Conservation (phyloP, 345 rosid genomes). For the Camelina neglecta region DNA sequence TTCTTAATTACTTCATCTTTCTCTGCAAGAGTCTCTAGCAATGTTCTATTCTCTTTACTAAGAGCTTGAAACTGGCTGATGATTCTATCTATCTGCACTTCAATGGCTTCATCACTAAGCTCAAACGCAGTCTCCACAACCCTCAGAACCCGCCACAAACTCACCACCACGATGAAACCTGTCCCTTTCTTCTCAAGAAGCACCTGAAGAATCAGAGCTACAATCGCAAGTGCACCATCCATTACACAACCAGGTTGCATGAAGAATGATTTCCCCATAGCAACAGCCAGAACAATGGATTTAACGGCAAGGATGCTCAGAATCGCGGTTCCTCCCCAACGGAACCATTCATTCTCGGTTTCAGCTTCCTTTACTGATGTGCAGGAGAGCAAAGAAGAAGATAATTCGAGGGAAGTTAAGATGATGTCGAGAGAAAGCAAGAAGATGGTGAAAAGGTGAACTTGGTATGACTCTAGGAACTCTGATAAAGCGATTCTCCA, state of each 20-base stretch:
- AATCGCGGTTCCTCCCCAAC: conserved; percentile 64
- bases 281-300: conserved; percentile 49
- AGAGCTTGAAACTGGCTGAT: conserved; percentile 58
- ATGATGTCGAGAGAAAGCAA: conserved; percentile 63
- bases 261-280: conserved; percentile 53
- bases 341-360: conserved; percentile 52
- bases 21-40: conserved; percentile 46
- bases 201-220: conserved; percentile 62
- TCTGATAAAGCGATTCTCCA: conserved; percentile 54
- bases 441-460: conserved; percentile 46
- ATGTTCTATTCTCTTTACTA: conserved; percentile 48
- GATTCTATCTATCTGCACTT: conserved; percentile 57
- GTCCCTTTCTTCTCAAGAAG: conserved; percentile 59
- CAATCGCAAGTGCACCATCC: conserved; percentile 55
- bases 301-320: conserved; percentile 57
- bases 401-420: conserved; percentile 61
- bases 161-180: conserved; percentile 66
- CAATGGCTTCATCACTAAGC: conserved; percentile 80
- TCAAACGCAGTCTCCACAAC: conserved; percentile 73
- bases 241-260: conserved; percentile 56
- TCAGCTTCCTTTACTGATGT: conserved; percentile 7
- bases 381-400: conserved; percentile 58
- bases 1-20: conserved; percentile 52
- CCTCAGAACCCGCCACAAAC: conserved; percentile 76
- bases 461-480: conserved; percentile 56